Evolutionary conservation across 2,329 filamentous ascomycete genomes (phyloP), one percentile per base, ranked within the genome.

Genomic region (Alternaria triticina): DNA sequence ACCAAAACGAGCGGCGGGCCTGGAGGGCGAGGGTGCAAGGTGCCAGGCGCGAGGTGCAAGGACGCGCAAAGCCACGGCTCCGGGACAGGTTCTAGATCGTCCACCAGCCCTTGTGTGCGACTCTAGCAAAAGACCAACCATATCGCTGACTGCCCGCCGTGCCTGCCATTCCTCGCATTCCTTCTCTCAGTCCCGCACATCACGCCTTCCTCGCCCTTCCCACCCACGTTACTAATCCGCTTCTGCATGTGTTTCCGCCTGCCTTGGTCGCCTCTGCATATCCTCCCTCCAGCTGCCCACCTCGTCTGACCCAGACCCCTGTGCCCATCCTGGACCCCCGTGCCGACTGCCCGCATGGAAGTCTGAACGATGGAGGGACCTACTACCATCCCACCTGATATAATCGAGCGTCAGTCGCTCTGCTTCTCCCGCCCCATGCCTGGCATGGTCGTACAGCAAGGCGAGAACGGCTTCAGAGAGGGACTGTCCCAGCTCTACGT

Each of bases 371-470:
- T 79, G 77, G 74, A 67, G 65, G 70, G 74, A 64, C 61, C 70
- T 59, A 71, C 69, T 54, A 63, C 66, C 59, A 74, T 71, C 63
- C 77, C 79, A 57, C 79, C 78, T 51, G 78, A 80, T 67, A 76
- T 80, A 75, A 69, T 80, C 71, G 80, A 81, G 64, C 80, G 82
- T 54, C 73, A 80, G 62, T 79, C 82, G 6, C 70, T 84, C 58
- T 83, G 82, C 64, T 72, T 84, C 59, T 77, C 82, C 15, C 74
- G 74, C 43, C 71, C 80, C 25, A 67, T 75, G 57, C 80, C 82
- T 49, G 82, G 81, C 56, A 71, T 81, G 62, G 79, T 84, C 36
- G 73, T 82, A 23, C 83, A 85, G 64, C 71, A 77, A 58, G 82
- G 82, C 49, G 79, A 84, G 23, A 60, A 74, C 4, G 80, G 80